A percentile compares a stretch with the other conserved stretches of the same genome.
Conservation (phyloP, 108 stramenopile genomes). For the Skeletonema menzelii region DNA sequence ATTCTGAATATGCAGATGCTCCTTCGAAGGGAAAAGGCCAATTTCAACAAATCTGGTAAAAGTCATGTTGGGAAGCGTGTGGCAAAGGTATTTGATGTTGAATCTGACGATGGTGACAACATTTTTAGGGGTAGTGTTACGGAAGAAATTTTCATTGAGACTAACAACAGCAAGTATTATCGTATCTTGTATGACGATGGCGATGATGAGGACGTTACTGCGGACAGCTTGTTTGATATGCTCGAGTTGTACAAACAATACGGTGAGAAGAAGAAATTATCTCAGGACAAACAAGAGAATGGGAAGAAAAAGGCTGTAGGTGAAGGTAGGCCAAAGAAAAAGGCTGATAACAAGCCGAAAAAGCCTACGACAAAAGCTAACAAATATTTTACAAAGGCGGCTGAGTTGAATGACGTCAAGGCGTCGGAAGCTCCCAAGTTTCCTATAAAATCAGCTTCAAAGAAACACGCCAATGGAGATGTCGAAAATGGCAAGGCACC, state of each 20-base stretch:
- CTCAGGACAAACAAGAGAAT: constrained; percentile 5
- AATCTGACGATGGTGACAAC: constrained; percentile 46
- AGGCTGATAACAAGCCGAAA: neutral
- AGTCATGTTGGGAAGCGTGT: constrained; percentile 52
- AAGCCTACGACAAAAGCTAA: neutral
- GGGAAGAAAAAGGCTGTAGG: constrained; percentile 12
- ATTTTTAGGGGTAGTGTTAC: constrained; percentile 55
- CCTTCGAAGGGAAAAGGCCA: constrained; percentile 17
- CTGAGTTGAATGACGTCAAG: too few species aligned
- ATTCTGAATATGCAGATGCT: constrained; percentile 24
- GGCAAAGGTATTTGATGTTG: constrained; percentile 54
- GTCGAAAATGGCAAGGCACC: constrained; percentile 6
- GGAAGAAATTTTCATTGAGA: constrained; percentile 17
- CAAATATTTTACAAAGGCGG: too few species aligned
- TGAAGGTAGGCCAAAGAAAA: neutral
- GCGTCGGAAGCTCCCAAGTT: neutral
- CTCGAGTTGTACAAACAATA: constrained; percentile 39
- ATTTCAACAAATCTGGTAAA: constrained; percentile 11
- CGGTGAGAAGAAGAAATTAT: constrained; percentile 41
- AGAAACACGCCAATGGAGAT: neutral
- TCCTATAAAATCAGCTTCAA: constrained; percentile 7
- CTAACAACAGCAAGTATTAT: constrained; percentile 15
- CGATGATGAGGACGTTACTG: constrained; percentile 57
- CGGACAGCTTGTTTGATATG: constrained; percentile 45
- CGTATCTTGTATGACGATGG: constrained; percentile 70